These are phyloP conservation scores for Arabidopsis lyrata DNA, from an alignment of 441 rosid genomes.

Conservation along the genomic window DNA sequence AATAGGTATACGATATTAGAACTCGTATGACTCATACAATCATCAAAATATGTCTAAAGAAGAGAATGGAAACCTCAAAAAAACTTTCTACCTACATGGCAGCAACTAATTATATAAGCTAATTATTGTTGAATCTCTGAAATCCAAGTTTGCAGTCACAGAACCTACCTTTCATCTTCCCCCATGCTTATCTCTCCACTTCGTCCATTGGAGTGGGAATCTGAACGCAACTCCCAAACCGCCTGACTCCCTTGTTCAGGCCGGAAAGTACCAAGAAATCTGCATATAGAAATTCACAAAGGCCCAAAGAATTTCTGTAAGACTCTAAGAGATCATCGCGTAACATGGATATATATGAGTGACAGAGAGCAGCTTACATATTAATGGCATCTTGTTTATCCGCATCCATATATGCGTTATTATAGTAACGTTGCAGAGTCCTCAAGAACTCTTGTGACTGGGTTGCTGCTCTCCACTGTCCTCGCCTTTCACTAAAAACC, in stretches of 20 bases:
- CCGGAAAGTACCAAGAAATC: constrained; percentile 95
- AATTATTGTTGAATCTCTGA: neutral
- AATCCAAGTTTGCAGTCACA: constrained; percentile 36
- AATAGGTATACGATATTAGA: constrained; percentile 21
- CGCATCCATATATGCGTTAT: constrained; percentile 96
- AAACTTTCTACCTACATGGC: constrained; percentile 30
- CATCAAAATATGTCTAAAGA: constrained; percentile 17
- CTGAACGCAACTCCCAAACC: constrained; percentile 91
- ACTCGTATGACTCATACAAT: constrained; percentile 2
- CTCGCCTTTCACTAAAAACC: constrained; percentile 96
- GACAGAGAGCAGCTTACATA: constrained; percentile 62
- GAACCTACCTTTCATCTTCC: constrained; percentile 74
- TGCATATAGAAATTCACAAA: constrained; percentile 45
- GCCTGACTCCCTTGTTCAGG: constrained; percentile 84
- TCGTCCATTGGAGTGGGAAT: constrained; percentile 64
- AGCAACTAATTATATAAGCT: neutral
- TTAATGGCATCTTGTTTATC: constrained; percentile 98
- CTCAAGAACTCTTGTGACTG: constrained; percentile 99
- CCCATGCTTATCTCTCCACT: constrained; percentile 65
- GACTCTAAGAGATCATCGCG: constrained; percentile 27
- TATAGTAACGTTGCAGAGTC: constrained; percentile 96
- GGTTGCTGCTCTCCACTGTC: constrained; percentile 99
- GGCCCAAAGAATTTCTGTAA: constrained; percentile 21
- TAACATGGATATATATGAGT: constrained; percentile 22
- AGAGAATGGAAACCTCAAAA: constrained; percentile 34